Evolutionary conservation across 768 basidiomycete genomes (phyloP).

Genomic region (Mycena rebaudengoi): DNA sequence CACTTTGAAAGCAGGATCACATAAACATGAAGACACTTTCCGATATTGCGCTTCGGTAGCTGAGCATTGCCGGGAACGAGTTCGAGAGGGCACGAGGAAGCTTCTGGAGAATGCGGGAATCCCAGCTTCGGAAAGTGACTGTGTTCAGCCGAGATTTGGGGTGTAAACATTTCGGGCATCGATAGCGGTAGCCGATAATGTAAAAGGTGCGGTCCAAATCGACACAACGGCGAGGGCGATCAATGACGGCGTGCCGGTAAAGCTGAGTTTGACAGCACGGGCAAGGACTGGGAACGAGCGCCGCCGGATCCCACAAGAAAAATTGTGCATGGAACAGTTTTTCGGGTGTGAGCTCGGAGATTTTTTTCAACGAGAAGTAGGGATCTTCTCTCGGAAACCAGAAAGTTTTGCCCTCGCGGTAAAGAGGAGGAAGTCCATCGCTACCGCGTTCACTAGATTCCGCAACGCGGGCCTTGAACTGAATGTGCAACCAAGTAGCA

Average conservation of each 20-base stretch:
- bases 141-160: background rate
- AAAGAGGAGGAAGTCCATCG: background rate
- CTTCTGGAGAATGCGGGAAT: background rate
- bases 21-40: constrained; percentile 24
- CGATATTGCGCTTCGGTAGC: constrained; percentile 29
- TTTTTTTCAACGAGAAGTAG: background rate
- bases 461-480: background rate
- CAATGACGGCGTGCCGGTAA: background rate
- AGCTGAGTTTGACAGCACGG: background rate
- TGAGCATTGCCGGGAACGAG: constrained; percentile 31
- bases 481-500: background rate
- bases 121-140: background rate
- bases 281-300: background rate
- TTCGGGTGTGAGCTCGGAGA: background rate
- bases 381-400: background rate
- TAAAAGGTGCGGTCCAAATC: background rate
- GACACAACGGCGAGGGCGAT: background rate
- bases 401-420: background rate
- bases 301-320: constrained; percentile 5
- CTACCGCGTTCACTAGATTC: background rate
- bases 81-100: background rate
- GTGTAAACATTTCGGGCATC: background rate
- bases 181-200: constrained; percentile 7
- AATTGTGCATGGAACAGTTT: background rate
- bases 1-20: constrained; percentile 29